A percentile compares a stretch with the other conserved stretches of the same genome.
Conservation (phyloP, 306 rosid species). For the Alnus rubra region DNA sequence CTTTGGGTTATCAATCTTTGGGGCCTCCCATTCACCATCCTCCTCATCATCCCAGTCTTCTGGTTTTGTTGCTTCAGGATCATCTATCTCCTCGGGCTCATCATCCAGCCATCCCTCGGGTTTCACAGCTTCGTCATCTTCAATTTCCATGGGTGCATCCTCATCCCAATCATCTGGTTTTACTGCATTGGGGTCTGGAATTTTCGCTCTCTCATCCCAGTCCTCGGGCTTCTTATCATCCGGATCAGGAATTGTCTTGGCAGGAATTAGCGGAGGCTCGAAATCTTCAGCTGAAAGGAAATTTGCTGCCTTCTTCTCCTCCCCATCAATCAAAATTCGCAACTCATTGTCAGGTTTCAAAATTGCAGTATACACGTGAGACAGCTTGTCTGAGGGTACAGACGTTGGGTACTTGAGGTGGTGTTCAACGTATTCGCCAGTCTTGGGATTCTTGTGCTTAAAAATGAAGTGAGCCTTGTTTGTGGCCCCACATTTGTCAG, state of each 20-base stretch:
- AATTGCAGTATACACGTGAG: slow-evolving; percentile 92
- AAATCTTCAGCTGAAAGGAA: slow-evolving; percentile 82
- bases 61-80: slow-evolving; percentile 88
- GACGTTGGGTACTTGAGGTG: slow-evolving; percentile 86
- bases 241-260: slow-evolving; percentile 90
- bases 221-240: slow-evolving; percentile 97
- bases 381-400: slow-evolving; percentile 81
- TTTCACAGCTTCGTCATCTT: slow-evolving; percentile 87
- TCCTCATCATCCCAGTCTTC: slow-evolving; percentile 97
- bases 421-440: slow-evolving; percentile 76
- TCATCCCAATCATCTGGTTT: slow-evolving; percentile 99
- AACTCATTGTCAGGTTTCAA: slow-evolving; percentile 50
- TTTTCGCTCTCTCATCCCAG: slow-evolving; percentile 95
- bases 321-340: slow-evolving; percentile 47
- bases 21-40: slow-evolving; percentile 94
- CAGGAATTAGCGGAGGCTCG: slow-evolving; percentile 82
- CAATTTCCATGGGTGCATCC: slow-evolving; percentile 90
- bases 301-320: slow-evolving; percentile 53
- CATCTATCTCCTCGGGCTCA: slow-evolving; percentile 92
- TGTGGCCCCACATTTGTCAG: slow-evolving; percentile 93
- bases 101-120: slow-evolving; percentile 98
- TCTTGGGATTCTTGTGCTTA: slow-evolving; percentile 92
- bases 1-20: slow-evolving; percentile 72
- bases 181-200: slow-evolving; percentile 75
- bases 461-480: slow-evolving; percentile 95